phyloP scores from a whole-genome alignment of 768 basidiomycete species.

The Xanthoconium stramineum region DNA sequence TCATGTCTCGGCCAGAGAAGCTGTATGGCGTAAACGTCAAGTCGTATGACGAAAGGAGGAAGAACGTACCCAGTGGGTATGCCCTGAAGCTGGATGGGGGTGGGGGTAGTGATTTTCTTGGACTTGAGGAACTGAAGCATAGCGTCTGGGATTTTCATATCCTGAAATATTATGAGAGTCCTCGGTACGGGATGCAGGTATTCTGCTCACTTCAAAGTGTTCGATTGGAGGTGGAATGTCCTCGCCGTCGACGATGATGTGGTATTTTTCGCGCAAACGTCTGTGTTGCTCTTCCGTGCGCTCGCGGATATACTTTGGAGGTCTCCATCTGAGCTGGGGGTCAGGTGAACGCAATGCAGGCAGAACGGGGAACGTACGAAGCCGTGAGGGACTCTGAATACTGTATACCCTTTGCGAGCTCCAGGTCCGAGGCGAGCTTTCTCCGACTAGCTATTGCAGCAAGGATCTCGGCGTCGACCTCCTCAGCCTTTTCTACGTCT shows the following conservation, averaged over 20 bases:
- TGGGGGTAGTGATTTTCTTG: constrained; percentile 82
- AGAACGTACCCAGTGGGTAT: constrained; percentile 89
- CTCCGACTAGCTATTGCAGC: constrained; percentile 88
- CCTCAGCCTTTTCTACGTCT: constrained; percentile 78
- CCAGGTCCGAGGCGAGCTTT: constrained; percentile 89
- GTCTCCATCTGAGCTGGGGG: constrained; percentile 65
- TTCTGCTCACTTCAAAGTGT: constrained; percentile 63
- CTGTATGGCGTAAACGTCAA: constrained; percentile 37
- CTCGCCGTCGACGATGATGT: constrained; percentile 94
- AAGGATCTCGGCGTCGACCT: constrained; percentile 87
- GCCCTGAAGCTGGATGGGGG: constrained; percentile 97
- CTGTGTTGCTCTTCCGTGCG: constrained; percentile 66
- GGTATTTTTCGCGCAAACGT: constrained; percentile 81
- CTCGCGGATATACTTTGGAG: constrained; percentile 80
- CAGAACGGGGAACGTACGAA: constrained; percentile 48
- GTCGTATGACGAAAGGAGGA: neutral
- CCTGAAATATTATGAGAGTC: constrained; percentile 43
- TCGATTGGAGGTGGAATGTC: constrained; percentile 92
- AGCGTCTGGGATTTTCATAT: constrained; percentile 96
- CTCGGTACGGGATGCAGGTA: neutral
- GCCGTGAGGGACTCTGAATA: constrained; percentile 86
- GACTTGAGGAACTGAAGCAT: constrained; percentile 80
- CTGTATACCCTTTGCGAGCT: constrained; percentile 88
- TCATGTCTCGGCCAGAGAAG: constrained; percentile 94
- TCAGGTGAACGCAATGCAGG: neutral